phyloP scores from a whole-genome alignment of 2,329 filamentous ascomycete genomes.

The Colletotrichum lentis region DNA sequence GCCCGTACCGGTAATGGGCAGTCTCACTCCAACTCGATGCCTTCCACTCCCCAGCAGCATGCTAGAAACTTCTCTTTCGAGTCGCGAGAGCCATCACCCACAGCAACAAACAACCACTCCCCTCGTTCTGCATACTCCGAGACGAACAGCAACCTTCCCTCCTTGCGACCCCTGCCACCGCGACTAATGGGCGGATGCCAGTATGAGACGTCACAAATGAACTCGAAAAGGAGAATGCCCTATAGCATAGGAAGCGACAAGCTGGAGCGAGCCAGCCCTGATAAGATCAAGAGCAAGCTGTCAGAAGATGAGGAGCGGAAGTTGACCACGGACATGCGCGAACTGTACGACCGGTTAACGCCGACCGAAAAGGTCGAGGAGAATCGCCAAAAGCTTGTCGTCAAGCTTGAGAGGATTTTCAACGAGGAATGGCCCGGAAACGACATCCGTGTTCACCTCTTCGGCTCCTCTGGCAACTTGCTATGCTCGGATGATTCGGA shows the following conservation, averaged over 20 bases:
- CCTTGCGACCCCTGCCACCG: constrained; percentile 70
- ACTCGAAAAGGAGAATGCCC: constrained; percentile 85
- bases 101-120: constrained; percentile 78
- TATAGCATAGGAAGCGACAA: constrained; percentile 87
- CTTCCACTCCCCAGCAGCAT: constrained; percentile 91
- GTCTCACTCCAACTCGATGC: constrained; percentile 83
- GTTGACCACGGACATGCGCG: constrained; percentile 82
- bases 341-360: constrained; percentile 84
- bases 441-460: constrained; percentile 89
- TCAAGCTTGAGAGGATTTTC: constrained; percentile 86
- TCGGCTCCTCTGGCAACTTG: constrained; percentile 97
- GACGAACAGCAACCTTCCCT: constrained; percentile 77
- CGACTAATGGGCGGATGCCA: constrained; percentile 71
- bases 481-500: constrained; percentile 96
- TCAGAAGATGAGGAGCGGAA: constrained; percentile 76
- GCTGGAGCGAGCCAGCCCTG: constrained; percentile 74
- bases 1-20: constrained; percentile 42
- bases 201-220: constrained; percentile 86
- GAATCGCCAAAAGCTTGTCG: constrained; percentile 78
- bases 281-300: constrained; percentile 76
- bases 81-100: constrained; percentile 82
- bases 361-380: constrained; percentile 82
- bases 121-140: constrained; percentile 92
- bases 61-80: constrained; percentile 82
- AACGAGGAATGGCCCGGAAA: constrained; percentile 92